Evolutionary conservation across 108 stramenopile genomes (phyloP).

Genomic region (Skeletonema tropicum): DNA sequence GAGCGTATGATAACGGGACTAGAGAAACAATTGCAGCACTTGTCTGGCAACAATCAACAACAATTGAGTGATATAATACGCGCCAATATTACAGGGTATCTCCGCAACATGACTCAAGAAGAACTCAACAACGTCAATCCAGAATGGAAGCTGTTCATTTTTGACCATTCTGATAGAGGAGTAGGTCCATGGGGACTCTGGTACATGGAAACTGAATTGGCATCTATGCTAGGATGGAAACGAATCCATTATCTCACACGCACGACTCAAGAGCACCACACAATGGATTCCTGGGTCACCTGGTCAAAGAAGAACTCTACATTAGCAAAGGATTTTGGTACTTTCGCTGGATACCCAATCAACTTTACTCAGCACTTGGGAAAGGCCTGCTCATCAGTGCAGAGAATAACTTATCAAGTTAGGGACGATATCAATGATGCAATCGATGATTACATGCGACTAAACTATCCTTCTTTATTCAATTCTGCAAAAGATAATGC

Average conservation of each 20-base stretch:
- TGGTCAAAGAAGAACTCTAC: not conserved
- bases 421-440: constrained; percentile 1
- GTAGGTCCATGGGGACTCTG: not conserved
- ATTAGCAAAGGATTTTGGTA: not conserved
- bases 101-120: constrained; percentile 1
- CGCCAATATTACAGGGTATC: constrained; percentile 1
- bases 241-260: not conserved
- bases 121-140: constrained; percentile 5
- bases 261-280: not conserved
- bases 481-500: too few relatives aligned
- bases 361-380: constrained; percentile 1
- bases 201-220: constrained; percentile 3
- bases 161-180: constrained; percentile 1
- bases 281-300: not conserved
- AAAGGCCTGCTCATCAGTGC: not conserved
- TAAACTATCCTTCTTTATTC: not conserved
- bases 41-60: not conserved
- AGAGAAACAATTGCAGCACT: not conserved
- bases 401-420: not conserved
- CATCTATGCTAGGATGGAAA: not conserved
- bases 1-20: not conserved
- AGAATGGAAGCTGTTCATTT: constrained; percentile 8
- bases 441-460: constrained; percentile 7
- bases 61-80: not conserved
- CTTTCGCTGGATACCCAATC: not conserved